Conservation (phyloP, 257 asterid species). For the Nicotiana benthamiana region DNA sequence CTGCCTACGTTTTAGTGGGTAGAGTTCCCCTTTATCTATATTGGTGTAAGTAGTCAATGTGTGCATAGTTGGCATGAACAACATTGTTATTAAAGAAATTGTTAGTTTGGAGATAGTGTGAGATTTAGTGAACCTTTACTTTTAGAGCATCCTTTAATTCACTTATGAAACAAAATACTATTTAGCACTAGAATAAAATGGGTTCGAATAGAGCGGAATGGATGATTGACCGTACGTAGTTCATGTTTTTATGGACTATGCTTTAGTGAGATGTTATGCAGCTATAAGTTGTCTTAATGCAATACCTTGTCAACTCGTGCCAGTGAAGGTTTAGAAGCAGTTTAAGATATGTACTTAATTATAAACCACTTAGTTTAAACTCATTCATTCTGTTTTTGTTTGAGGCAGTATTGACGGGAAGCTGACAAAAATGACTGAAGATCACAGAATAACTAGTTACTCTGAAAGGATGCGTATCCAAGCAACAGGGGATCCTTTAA, state of each 20-base stretch:
- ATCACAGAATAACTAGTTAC: slow-evolving; percentile 71
- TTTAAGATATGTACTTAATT: neutral
- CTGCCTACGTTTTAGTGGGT: neutral
- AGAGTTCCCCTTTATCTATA: neutral
- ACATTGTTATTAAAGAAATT: neutral
- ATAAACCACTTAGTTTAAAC: neutral
- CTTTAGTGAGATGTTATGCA: neutral
- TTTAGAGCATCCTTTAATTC: neutral
- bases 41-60: neutral
- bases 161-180: neutral
- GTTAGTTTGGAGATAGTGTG: neutral
- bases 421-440: slow-evolving; percentile 92
- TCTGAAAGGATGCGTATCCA: slow-evolving; percentile 82
- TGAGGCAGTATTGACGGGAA: slow-evolving; percentile 67
- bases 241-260: neutral
- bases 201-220: neutral
- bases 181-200: neutral
- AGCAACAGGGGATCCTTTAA: slow-evolving; percentile 67
- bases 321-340: neutral
- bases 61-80: neutral
- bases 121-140: neutral
- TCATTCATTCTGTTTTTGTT: slow-evolving; percentile 6
- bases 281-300: neutral
- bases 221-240: neutral
- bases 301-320: neutral